phyloP scores from a whole-genome alignment of 2,329 filamentous ascomycete genomes.

The Calonectria leucothoes region DNA sequence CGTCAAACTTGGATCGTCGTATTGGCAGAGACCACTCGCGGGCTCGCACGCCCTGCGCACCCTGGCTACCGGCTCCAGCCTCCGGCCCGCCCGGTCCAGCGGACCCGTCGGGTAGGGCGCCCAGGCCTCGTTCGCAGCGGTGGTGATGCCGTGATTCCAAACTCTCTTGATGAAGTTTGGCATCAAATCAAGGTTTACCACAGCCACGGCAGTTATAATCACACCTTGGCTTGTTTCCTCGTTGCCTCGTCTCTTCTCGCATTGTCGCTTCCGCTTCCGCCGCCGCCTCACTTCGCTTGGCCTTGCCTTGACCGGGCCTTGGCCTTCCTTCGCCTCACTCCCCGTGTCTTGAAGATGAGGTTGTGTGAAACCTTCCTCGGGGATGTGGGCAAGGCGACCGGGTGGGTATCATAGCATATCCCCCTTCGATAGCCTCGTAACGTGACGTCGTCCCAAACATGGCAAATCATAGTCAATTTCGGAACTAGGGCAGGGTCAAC shows the following conservation, averaged over 20 bases:
- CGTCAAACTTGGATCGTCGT: neutral
- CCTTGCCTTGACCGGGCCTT: neutral
- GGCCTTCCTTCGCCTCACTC: conserved; percentile 3
- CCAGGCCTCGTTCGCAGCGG: conserved; percentile 19
- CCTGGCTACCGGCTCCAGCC: conserved; percentile 31
- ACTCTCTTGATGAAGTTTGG: neutral
- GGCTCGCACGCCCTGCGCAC: conserved; percentile 22
- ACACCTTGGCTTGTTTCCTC: conserved; percentile 15
- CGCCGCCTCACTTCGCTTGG: neutral
- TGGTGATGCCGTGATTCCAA: neutral
- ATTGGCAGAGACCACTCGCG: conserved; percentile 3
- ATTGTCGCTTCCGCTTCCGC: neutral
- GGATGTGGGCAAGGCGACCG: neutral
- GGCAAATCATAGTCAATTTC: neutral
- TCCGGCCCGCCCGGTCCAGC: conserved; percentile 34
- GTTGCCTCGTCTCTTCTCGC: conserved; percentile 20
- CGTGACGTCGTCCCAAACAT: conserved; percentile 57
- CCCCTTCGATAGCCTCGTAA: neutral
- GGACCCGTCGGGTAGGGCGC: conserved; percentile 36
- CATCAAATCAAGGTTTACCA: conserved; percentile 1
- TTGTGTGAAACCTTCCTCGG: conserved; percentile 10
- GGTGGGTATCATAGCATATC: neutral
- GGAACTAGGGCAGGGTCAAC: neutral
- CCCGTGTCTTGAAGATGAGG: neutral
- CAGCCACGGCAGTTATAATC: neutral